Evolutionary conservation across 306 rosid species (phyloP), one percentile per base, ranked within the genome.

Genomic region (Bauhinia variegata): DNA sequence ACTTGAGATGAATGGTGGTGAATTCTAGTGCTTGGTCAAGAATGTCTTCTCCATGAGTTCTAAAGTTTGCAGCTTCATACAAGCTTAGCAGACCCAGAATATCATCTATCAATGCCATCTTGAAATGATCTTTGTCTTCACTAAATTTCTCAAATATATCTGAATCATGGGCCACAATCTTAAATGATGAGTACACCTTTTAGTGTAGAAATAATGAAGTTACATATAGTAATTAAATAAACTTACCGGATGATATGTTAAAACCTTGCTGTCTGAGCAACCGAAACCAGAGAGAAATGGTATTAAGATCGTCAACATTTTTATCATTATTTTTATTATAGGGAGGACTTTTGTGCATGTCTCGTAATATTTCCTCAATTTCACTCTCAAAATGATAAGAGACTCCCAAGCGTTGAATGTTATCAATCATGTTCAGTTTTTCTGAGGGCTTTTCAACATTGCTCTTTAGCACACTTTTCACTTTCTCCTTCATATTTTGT

Each of bases 321-420:
- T 19, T 2, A 1, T 4, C 8, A 11, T 51, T 8, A 7, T n/a
- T n/a, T n/a, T n/a, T n/a, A n/a, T 34, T 0, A 17, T 0, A 5
- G 5, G 41, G 41, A 36, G 41, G 41, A 1, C 34, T 37, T 7
- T 15, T 11, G 13, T 72, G 32, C 16, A 76, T 18, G 17, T 50
- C 31, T 14, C 49, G 31, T n/a, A 80, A 50, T 7, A 61, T 10
- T 11, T 51, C 10, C n/a, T 51, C 50, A 32, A 76, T 67, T 14
- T 80, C 81, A 4, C 2, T 23, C 31, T 76, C 69, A 15, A 80
- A 71, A 58, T 80, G 68, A n/a, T 71, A 60, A 14, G 75, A 41
- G 12, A 75, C 15, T 1, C 78, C 80, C 8, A 79, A 58, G 5
- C 79, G 78, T 5, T 75, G 87, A 36, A 75, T 63, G 33, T 63